Base-by-base conservation (phyloP, 2,329 filamentous ascomycete species). In the Nothopassalora personata region DNA sequence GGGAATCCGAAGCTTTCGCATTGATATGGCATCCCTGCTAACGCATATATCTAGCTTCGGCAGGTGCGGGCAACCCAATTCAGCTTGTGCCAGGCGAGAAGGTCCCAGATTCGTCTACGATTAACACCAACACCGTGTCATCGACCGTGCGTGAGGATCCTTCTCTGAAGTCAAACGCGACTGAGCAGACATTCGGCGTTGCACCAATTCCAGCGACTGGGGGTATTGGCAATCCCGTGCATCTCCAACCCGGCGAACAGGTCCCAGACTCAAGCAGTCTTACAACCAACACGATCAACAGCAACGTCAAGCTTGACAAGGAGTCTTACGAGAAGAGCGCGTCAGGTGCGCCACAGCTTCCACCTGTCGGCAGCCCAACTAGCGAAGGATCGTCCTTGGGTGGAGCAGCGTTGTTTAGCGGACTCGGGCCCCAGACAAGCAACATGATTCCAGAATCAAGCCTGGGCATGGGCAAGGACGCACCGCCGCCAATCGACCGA, bases 251-350 rank as follows among this genome's bases (percentile, higher is more conserved):
- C 4, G 91, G 91, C 68, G 90, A 96, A 77, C 85, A 86, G 73
- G 83, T 96, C 9, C 92, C 92, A 45, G 81, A 89, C 51, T 74
- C 81, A 28, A 82, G 77, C 73, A 81, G 82, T 28, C 70, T 91
- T 67, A 86, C 85, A 51, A 75, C 81, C 54, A 88, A 89, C 73
- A 87, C 91, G 53, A 83, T 96, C 70, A 84, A 86, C 46, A 84
- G 82, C 64, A 83, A 79, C 28, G 80, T 79, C 36, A 80, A 77
- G 69, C 83, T 90, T 19, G 92, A 97, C 73, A 83, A 91, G 73
- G 89, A 86, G 66, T 93, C 90, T 1, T 97, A 97, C 75, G 88
- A 95, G 73, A 89, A 89, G 74, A 86, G 86, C 64, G 88, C 88
- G 69, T 82, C 86, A 58, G 69, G 70, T 28, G 74, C 76, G 59